Evolutionary conservation across 805 yeast genomes (phyloP).

Genomic region (Komagataella mondaviorum): DNA sequence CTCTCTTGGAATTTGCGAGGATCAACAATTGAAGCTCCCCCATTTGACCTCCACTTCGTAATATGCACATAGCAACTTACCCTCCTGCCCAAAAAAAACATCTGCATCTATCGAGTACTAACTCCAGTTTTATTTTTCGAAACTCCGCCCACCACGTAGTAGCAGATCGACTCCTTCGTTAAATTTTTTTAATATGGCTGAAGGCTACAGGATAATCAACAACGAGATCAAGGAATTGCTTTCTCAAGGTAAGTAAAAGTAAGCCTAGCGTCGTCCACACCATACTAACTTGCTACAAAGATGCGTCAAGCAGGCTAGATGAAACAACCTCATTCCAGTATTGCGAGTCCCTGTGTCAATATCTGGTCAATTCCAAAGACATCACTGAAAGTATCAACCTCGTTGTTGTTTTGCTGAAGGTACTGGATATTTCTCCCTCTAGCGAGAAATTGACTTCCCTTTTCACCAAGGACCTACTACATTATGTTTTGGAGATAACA

Average conservation of each 20-base stretch:
- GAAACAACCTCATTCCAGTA: conserved; percentile 9
- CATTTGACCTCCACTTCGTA: too few species aligned
- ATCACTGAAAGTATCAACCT: conserved; percentile 38
- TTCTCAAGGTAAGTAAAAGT: conserved; percentile 3
- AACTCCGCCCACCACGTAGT: too few species aligned
- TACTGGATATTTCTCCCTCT: conserved; percentile 31
- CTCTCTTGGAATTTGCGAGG: too few species aligned
- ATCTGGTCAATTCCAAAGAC: conserved; percentile 27
- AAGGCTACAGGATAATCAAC: conserved; percentile 13
- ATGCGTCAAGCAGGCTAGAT: conserved; percentile 7
- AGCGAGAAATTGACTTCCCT: conserved; percentile 19
- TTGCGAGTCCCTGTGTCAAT: conserved; percentile 16
- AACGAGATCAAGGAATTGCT: conserved; percentile 13
- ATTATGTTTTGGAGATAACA: conserved; percentile 26
- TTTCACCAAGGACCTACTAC: conserved; percentile 26
- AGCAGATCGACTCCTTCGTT: background rate
- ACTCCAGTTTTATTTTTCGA: background rate
- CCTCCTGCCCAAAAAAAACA: too few species aligned
- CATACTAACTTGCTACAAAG: background rate
- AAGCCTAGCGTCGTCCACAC: background rate
- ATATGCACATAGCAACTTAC: too few species aligned
- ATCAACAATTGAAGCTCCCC: too few species aligned
- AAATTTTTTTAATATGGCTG: background rate
- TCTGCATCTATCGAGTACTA: background rate
- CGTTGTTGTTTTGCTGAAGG: conserved; percentile 38